A percentile compares a stretch with the other conserved stretches of the same genome.
phyloP scores from a whole-genome alignment of 495 filamentous ascomycete genomes.

The Hamigera avellanea region DNA sequence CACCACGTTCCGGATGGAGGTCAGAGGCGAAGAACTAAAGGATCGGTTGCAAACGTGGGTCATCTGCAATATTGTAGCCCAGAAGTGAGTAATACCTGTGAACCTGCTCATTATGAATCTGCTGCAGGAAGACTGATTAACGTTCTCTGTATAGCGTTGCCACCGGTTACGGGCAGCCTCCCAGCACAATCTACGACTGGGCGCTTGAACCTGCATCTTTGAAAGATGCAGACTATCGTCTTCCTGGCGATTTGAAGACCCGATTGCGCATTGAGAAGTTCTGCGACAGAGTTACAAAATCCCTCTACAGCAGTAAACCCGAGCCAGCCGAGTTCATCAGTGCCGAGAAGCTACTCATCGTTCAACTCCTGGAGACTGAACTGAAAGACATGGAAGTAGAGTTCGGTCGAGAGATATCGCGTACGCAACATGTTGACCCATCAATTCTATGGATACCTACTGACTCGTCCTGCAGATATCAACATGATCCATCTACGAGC shows the following conservation, averaged over 20 bases:
- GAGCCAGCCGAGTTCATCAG: constrained; percentile 66
- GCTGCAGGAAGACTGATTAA: constrained; percentile 7
- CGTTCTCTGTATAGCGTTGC: constrained; percentile 44
- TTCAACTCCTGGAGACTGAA: constrained; percentile 41
- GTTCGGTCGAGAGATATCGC: constrained; percentile 32
- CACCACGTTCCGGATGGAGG: constrained; percentile 66
- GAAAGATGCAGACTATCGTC: constrained; percentile 49
- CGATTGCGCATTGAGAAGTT: constrained; percentile 77
- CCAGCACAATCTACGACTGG: constrained; percentile 78
- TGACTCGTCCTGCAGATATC: constrained; percentile 47
- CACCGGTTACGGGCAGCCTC: constrained; percentile 83
- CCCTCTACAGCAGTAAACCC: constrained; percentile 71
- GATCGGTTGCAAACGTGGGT: constrained; percentile 86
- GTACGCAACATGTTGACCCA: constrained; percentile 25
- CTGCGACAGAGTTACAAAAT: constrained; percentile 74
- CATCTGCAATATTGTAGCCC: constrained; percentile 83
- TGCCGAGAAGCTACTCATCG: constrained; percentile 57
- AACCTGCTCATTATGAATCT: background rate
- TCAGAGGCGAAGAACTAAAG: constrained; percentile 72
- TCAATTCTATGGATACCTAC: constrained; percentile 43
- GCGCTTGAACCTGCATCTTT: constrained; percentile 57
- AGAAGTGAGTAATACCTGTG: constrained; percentile 46
- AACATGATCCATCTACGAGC: constrained; percentile 39
- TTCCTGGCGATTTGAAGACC: constrained; percentile 55
- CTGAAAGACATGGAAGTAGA: constrained; percentile 42